A percentile compares a stretch with the other conserved stretches of the same genome.
Evolutionary conservation across 768 basidiomycete species (phyloP).

Genomic region (Boletellus ananas): DNA sequence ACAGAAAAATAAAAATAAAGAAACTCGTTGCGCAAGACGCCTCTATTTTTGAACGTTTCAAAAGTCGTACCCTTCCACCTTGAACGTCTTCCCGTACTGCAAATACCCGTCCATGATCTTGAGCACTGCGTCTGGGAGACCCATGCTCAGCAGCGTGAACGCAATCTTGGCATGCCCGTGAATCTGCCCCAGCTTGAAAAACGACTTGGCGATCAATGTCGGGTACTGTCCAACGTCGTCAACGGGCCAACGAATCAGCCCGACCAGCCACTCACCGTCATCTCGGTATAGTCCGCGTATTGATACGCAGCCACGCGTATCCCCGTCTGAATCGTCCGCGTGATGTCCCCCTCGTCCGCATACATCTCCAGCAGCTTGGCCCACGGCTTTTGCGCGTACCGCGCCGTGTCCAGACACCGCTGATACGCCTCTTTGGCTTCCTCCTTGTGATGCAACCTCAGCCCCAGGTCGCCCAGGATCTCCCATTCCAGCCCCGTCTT

Average conservation of each 20-base stretch:
- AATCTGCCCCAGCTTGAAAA: slow-evolving; percentile 91
- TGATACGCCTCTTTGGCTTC: slow-evolving; percentile 98
- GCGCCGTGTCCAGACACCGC: slow-evolving; percentile 80
- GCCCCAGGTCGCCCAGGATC: slow-evolving; percentile 90
- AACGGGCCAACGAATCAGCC: neutral
- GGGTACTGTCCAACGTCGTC: slow-evolving; percentile 52
- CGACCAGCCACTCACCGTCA: slow-evolving; percentile 59
- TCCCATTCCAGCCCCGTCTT: slow-evolving; percentile 99
- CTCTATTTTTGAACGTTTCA: slow-evolving; percentile 27
- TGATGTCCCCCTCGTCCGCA: slow-evolving; percentile 94
- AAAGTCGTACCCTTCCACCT: slow-evolving; percentile 83
- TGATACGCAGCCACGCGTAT: slow-evolving; percentile 93
- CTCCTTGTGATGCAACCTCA: slow-evolving; percentile 94
- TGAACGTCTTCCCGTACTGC: slow-evolving; percentile 83
- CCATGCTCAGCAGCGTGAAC: slow-evolving; percentile 92
- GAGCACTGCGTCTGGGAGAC: slow-evolving; percentile 81
- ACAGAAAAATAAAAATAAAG: neutral
- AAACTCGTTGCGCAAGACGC: neutral
- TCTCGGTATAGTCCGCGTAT: slow-evolving; percentile 85
- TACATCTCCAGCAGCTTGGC: slow-evolving; percentile 92
- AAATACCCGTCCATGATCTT: slow-evolving; percentile 93
- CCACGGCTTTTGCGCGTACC: slow-evolving; percentile 93
- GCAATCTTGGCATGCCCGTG: slow-evolving; percentile 94
- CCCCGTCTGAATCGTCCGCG: slow-evolving; percentile 84
- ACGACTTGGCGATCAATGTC: slow-evolving; percentile 81